phyloP scores from a whole-genome alignment of 2,329 filamentous ascomycete species.

The Sarocladium kiliense region DNA sequence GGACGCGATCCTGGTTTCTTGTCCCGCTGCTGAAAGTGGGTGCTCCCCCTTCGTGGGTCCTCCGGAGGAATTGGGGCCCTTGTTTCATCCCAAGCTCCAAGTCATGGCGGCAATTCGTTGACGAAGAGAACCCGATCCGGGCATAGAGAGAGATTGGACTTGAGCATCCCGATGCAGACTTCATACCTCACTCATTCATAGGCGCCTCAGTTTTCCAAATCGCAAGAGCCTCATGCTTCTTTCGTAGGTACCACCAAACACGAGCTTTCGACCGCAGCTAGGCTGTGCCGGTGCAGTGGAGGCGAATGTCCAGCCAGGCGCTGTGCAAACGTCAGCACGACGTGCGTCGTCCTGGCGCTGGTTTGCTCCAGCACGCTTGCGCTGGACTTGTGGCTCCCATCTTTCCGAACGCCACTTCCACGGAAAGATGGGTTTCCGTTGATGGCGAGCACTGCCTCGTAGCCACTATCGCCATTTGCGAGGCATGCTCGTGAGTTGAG shows the following conservation, averaged over 20 bases:
- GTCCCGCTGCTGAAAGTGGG: slow-evolving; percentile 5
- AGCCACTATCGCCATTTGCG: background rate
- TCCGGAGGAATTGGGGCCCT: background rate
- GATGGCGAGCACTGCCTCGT: slow-evolving; percentile 4
- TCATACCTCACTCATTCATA: no score
- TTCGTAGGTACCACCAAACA: no score
- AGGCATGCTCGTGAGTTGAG: background rate
- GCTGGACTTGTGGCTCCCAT: background rate
- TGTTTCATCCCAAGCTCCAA: slow-evolving; percentile 7
- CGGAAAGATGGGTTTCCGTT: background rate
- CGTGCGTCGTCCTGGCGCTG: background rate
- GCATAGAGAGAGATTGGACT: background rate
- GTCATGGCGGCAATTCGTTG: background rate
- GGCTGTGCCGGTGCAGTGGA: slow-evolving; percentile 1
- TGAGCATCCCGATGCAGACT: background rate
- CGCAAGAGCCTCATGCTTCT: no score
- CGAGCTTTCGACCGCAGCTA: background rate
- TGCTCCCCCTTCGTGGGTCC: background rate
- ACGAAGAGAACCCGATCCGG: background rate
- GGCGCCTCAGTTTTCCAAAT: no score
- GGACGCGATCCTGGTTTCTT: background rate
- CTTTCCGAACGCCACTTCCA: background rate
- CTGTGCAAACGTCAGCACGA: slow-evolving; percentile 3
- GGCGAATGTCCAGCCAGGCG: background rate
- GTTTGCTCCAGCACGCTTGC: background rate